Evolutionary conservation across 108 stramenopile genomes (phyloP).

Genomic region (Aureococcus anophagefferens): DNA sequence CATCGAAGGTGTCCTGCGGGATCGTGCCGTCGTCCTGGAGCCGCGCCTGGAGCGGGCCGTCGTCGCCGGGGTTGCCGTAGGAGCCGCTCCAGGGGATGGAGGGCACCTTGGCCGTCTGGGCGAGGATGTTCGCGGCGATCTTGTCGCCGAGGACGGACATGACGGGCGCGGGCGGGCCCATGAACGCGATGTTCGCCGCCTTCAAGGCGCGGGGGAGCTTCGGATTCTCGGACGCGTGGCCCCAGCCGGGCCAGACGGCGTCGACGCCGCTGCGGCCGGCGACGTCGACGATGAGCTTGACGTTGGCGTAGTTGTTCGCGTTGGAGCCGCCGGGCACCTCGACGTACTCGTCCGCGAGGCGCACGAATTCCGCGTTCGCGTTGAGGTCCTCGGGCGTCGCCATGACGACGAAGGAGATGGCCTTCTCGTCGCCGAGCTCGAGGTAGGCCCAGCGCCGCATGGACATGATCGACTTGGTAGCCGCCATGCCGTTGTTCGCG

Average conservation of each 20-base stretch:
- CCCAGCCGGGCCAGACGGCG: constrained; percentile 93
- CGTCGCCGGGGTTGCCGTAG: constrained; percentile 69
- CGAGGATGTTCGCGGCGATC: constrained; percentile 87
- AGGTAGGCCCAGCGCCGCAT: constrained; percentile 98
- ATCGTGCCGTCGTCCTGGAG: constrained; percentile 88
- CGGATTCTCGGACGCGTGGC: constrained; percentile 87
- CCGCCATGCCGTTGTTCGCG: constrained; percentile 98
- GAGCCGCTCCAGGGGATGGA: constrained; percentile 93
- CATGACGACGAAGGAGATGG: constrained; percentile 95
- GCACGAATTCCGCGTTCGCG: constrained; percentile 95
- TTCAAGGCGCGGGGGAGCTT: constrained; percentile 60
- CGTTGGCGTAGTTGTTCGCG: constrained; percentile 87
- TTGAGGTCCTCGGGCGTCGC: constrained; percentile 91
- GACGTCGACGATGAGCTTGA: constrained; percentile 68
- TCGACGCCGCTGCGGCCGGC: constrained; percentile 74
- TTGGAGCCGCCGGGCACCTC: constrained; percentile 84
- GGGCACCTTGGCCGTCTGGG: constrained; percentile 85
- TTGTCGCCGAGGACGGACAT: constrained; percentile 91
- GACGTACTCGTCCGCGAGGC: constrained; percentile 83
- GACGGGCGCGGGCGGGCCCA: constrained; percentile 81
- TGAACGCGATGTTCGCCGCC: constrained; percentile 74
- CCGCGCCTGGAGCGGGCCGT: constrained; percentile 77
- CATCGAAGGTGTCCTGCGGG: constrained; percentile 80
- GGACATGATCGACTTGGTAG: constrained; percentile 90
- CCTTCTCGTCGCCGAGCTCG: constrained; percentile 85